Base-by-base conservation (phyloP, 306 rosid species). In the Quercus berberidifolia region DNA sequence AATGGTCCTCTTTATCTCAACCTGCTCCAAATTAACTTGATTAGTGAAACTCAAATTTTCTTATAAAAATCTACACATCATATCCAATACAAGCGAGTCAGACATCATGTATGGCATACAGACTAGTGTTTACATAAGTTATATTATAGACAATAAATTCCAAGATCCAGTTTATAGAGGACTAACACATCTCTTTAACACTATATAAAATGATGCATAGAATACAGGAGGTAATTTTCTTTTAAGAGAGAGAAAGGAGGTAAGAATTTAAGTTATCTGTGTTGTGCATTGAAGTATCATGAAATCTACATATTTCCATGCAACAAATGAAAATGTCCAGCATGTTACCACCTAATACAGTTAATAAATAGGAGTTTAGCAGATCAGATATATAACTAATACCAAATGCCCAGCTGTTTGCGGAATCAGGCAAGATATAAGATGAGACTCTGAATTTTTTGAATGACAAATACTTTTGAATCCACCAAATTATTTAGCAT, bases 1-100 rank as follows among this genome's bases (percentile, higher is more conserved):
- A 54, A 91, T 91, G 19, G 95, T 91, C 71, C 95, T 86, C 85
- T 91, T 91, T 70, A 89, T 91, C 80, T 91, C 95, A 77, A 91
- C 95, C 95, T 91, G 72, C 62, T 20, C 85, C 63, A 59, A 35
- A 51, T 52, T 76, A 17, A 13, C 23, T 9, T 18, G 35, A 13
- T 46, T 46, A 62, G 20, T 13, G 20, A 46, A 64, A 64, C 46
- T 7, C 38, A 68, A 18, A 38, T 68, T 68, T 26, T 30, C 20
- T 19, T 14, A 59, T 4, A 11, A 57, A 18, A 19, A 19, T 0
- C 10, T 4, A 9, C 14, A 68, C 52, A 21, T n/a, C 72, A 35
- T 9, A 68, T 35, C 8, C n/a, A 6, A 31, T 64, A 64, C 7
- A 64, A 6, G 43, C 21, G 30, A 64, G 51, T 28, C 20, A 70